phyloP scores from a whole-genome alignment of 257 asterid species.

The Plantago elongata region DNA sequence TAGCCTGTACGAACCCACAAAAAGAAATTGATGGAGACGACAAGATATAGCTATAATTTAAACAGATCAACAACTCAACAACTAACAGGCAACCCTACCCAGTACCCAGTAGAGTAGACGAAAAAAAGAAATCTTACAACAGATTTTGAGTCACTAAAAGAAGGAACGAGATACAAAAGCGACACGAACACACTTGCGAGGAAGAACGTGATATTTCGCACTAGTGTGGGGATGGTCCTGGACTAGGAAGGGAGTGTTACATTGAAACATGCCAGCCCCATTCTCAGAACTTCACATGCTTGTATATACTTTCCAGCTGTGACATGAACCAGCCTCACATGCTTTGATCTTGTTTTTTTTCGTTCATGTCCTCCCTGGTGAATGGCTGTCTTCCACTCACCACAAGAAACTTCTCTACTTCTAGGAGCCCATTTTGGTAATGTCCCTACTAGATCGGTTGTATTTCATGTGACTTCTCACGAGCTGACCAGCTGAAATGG shows the following conservation, averaged over 20 bases:
- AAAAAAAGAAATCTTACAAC: conserved; percentile 21
- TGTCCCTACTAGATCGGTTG: conserved; percentile 79
- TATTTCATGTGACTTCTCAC: conserved; percentile 92
- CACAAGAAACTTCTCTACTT: background rate
- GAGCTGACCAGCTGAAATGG: conserved; percentile 90
- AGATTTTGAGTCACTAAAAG: conserved; percentile 4
- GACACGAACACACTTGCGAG: background rate
- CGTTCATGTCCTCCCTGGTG: background rate
- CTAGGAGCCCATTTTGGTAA: conserved; percentile 41
- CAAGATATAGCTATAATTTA: conserved; percentile 19
- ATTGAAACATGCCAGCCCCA: conserved; percentile 1
- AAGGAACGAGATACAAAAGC: background rate
- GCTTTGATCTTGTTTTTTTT: background rate
- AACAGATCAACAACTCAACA: conserved; percentile 4
- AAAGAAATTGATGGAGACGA: background rate
- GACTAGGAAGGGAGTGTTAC: background rate
- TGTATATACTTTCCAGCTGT: conserved; percentile 2
- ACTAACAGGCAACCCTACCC: background rate
- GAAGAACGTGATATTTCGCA: too few relatives aligned
- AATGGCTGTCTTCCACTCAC: conserved; percentile 10
- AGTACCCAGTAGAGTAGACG: background rate
- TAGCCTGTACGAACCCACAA: conserved; percentile 22
- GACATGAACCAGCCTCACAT: conserved; percentile 4
- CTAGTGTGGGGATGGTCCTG: too few relatives aligned
- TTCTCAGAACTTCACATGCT: conserved; percentile 11